Percentiles rank a stretch among this genome's conserved stretches.
Conservation (phyloP, 2,329 filamentous ascomycete genomes). For the Hypoxylon sp. region DNA sequence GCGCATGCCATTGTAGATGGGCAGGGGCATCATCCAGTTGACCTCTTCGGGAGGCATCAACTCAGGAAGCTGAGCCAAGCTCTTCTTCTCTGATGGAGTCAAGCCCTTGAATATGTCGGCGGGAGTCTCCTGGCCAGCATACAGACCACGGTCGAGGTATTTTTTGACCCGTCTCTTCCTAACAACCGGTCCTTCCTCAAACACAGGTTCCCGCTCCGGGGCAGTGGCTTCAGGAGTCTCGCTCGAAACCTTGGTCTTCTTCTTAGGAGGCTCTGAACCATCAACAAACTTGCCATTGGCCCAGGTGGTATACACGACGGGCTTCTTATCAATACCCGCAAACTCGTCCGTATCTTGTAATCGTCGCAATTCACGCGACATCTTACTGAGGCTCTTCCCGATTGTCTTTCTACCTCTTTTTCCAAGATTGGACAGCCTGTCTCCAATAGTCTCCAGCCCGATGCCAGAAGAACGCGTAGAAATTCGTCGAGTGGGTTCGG, state of each 20-base stretch:
- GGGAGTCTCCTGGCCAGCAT: constrained; percentile 81
- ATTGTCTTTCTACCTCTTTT: constrained; percentile 73
- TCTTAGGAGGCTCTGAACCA: constrained; percentile 56
- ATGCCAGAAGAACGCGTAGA: constrained; percentile 63
- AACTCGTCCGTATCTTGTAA: constrained; percentile 76
- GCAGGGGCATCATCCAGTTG: constrained; percentile 77
- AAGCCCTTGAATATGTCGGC: constrained; percentile 64
- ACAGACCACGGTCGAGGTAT: constrained; percentile 87
- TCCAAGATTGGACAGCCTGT: constrained; percentile 68
- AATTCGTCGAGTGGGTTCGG: constrained; percentile 56
- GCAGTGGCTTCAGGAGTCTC: constrained; percentile 55
- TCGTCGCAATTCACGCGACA: constrained; percentile 71
- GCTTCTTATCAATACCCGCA: constrained; percentile 70
- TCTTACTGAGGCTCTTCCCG: constrained; percentile 63
- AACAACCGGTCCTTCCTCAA: constrained; percentile 56
- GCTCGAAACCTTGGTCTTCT: constrained; percentile 54
- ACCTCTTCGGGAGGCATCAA: constrained; percentile 62
- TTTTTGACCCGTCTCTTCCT: constrained; percentile 74
- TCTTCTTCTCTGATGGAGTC: constrained; percentile 67
- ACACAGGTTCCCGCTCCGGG: constrained; percentile 55
- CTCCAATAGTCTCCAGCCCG: constrained; percentile 61
- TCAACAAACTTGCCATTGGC: constrained; percentile 74
- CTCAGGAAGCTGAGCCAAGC: constrained; percentile 64
- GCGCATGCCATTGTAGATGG: constrained; percentile 83
- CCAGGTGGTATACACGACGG: constrained; percentile 73